A percentile compares a stretch with the other conserved stretches of the same genome.
phyloP scores from a whole-genome alignment of 1,139 yeast genomes.

The Trichomonascaceae sp. region DNA sequence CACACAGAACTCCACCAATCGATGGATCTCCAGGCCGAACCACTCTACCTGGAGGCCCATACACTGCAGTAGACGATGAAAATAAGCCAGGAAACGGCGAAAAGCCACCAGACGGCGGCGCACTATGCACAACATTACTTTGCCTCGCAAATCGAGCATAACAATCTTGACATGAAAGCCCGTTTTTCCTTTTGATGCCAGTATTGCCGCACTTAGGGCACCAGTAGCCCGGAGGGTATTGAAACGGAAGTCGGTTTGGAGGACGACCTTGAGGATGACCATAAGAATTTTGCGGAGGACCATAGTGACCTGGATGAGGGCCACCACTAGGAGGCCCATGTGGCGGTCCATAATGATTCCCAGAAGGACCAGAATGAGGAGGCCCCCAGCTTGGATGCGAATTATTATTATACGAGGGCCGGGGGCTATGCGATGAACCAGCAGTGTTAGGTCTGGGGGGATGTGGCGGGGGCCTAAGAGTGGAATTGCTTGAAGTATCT shows the following conservation, averaged over 20 bases:
- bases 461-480: slow-evolving; percentile 5
- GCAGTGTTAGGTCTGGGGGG: slow-evolving; percentile 2
- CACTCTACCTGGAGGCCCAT: slow-evolving; percentile 34
- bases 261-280: slow-evolving; percentile 12
- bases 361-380: background rate
- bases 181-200: slow-evolving; percentile 61
- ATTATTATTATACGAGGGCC: background rate
- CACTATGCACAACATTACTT: slow-evolving; percentile 13
- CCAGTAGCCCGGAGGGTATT: slow-evolving; percentile 54
- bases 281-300: slow-evolving; percentile 8
- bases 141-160: slow-evolving; percentile 56
- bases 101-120: slow-evolving; percentile 10
- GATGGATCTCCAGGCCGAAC: slow-evolving; percentile 81
- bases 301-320: slow-evolving; percentile 1
- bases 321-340: slow-evolving; percentile 10
- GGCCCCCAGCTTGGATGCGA: background rate
- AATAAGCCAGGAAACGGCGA: slow-evolving; percentile 7
- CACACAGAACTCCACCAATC: slow-evolving; percentile 74
- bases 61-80: slow-evolving; percentile 1
- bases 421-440: background rate
- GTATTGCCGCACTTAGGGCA: slow-evolving; percentile 74
- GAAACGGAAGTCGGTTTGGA: slow-evolving; percentile 50
- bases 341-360: slow-evolving; percentile 4
- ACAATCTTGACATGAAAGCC: slow-evolving; percentile 63
- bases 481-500: slow-evolving; percentile 1